Conservation (phyloP, 495 filamentous ascomycete genomes). For the Elaphomyces granulatus region DNA sequence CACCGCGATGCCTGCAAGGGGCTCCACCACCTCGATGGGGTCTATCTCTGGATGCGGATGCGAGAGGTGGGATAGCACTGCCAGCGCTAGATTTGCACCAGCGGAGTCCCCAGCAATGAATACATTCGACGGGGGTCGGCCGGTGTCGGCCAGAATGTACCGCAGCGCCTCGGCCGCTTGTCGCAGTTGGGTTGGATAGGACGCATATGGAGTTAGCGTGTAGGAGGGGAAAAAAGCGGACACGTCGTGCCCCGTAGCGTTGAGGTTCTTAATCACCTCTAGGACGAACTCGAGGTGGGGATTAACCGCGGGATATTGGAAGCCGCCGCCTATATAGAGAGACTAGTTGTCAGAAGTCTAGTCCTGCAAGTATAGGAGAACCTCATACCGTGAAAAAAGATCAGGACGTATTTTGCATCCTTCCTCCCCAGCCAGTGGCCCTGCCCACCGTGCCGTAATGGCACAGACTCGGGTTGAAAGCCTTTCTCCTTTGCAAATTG, state of each 20-base stretch:
- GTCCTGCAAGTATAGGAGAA: background rate
- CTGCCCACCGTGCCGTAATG: constrained; percentile 34
- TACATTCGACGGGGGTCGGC: constrained; percentile 31
- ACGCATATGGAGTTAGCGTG: constrained; percentile 40
- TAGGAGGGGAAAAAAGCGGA: constrained; percentile 41
- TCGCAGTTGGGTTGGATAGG: constrained; percentile 45
- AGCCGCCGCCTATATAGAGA: constrained; percentile 40
- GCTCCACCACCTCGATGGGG: constrained; percentile 8
- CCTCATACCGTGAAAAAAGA: constrained; percentile 44
- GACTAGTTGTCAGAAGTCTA: background rate
- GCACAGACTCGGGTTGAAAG: constrained; percentile 33
- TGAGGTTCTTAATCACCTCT: constrained; percentile 23
- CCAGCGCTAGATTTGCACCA: constrained; percentile 44
- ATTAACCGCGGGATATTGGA: constrained; percentile 33
- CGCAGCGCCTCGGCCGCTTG: constrained; percentile 39
- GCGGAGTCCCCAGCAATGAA: constrained; percentile 51
- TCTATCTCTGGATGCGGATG: constrained; percentile 44
- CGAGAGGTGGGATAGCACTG: constrained; percentile 43
- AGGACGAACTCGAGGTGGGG: constrained; percentile 40
- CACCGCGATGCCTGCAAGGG: constrained; percentile 36
- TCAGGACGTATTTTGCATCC: constrained; percentile 38
- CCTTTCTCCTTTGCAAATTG: constrained; percentile 28
- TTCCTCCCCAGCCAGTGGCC: constrained; percentile 47
- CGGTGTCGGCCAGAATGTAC: constrained; percentile 32
- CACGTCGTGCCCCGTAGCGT: constrained; percentile 25